Base-by-base conservation (phyloP, 257 asterid genomes). In the Orobanche coerulescens region DNA sequence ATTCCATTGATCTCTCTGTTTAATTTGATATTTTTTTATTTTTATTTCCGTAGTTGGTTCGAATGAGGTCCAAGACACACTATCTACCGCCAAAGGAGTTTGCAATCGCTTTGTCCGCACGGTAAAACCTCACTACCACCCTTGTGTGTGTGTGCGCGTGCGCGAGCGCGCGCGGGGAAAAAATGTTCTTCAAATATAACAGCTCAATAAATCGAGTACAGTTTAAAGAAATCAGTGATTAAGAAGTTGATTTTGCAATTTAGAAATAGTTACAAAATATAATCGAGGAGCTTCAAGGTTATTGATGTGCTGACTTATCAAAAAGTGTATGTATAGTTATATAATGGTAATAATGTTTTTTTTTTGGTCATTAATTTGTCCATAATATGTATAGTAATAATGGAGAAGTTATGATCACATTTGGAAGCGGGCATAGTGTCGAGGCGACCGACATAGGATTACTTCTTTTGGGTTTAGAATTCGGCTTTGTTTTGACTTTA, bases 101-200 rank as follows among this genome's bases (percentile, higher is more conserved):
- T 92, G 98, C 84, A 76, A 81, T 73, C 94, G 79, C 20, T 92
- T 86, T 61, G 68, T 86, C 59, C 85, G 85, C n/a, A 82, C 95
- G 94, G 98, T 92, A 81, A 57, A n/a, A 14, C 46, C 51, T 37
- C 42, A 19, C 49, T 31, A 23, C 5, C 25, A 16, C n/a, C n/a
- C 16, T 2, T 4, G 20, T 25, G 26, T 50, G 48, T 54, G 53
- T 40, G 28, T 64, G 26, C n/a, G n/a, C n/a, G n/a, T n/a, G n/a
- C n/a, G n/a, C n/a, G n/a, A n/a, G n/a, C n/a, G n/a, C n/a, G n/a
- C n/a, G n/a, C n/a, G n/a, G n/a, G n/a, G 43, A 37, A 54, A 54
- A 54, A 30, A 3, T 52, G 19, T 19, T 26, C 2, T 24, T 52
- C 19, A 52, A 10, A 25, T 52, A 30, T 13, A 52, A 46, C 26